Percentiles rank a stretch among this genome's conserved stretches.
phyloP scores from a whole-genome alignment of 2,329 filamentous ascomycete genomes.

The Xylaria arbuscula region DNA sequence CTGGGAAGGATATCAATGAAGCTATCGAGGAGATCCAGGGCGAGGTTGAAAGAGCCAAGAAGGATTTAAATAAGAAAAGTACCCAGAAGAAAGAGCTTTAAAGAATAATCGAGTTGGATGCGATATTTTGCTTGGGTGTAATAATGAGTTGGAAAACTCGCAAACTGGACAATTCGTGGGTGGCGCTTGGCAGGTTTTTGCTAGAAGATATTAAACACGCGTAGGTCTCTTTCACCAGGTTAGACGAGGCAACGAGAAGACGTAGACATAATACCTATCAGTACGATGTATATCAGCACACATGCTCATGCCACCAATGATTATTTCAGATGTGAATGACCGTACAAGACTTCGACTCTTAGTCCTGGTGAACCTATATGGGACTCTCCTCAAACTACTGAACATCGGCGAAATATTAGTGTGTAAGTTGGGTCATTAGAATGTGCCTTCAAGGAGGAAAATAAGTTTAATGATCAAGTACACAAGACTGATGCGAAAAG shows the following conservation, averaged over 20 bases:
- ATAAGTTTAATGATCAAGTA: no score
- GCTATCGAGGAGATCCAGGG: slow-evolving; percentile 78
- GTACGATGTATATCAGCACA: neutral
- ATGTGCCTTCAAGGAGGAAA: neutral
- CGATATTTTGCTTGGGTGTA: neutral
- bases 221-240: neutral
- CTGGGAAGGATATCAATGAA: slow-evolving; percentile 79
- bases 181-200: slow-evolving; percentile 17
- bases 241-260: slow-evolving; percentile 21
- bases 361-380: neutral
- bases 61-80: slow-evolving; percentile 30
- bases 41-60: slow-evolving; percentile 72
- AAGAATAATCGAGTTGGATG: slow-evolving; percentile 16
- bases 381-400: no score
- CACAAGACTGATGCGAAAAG: neutral
- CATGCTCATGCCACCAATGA: neutral
- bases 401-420: no score
- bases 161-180: neutral
- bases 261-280: slow-evolving; percentile 16
- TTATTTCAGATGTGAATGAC: slow-evolving; percentile 5
- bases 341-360: neutral
- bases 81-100: slow-evolving; percentile 29
- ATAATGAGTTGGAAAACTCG: slow-evolving; percentile 9
- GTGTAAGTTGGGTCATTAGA: neutral
- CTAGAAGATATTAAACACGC: neutral